Evolutionary conservation across 257 asterid genomes (phyloP).

Genomic region (Fraxinus excelsior): DNA sequence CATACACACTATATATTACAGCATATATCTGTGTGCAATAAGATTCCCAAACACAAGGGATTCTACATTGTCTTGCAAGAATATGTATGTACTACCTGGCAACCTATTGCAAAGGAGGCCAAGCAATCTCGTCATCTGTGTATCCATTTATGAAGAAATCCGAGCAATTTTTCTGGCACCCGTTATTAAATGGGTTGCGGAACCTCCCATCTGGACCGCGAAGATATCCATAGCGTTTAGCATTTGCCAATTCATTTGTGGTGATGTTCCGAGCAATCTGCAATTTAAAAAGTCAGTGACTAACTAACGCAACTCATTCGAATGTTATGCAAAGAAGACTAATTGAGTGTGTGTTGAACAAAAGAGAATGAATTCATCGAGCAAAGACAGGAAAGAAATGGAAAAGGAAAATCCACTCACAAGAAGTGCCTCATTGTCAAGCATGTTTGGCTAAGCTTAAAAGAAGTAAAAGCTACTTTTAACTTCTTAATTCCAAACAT

Average conservation of each 20-base stretch:
- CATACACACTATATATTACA: constrained; percentile 3
- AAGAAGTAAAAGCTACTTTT: neutral
- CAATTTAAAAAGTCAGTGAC: constrained; percentile 14
- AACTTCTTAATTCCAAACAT: neutral
- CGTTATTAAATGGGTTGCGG: constrained; percentile 87
- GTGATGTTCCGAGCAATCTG: constrained; percentile 90
- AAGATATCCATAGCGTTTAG: constrained; percentile 77
- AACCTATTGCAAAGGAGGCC: constrained; percentile 79
- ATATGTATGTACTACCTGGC: constrained; percentile 36
- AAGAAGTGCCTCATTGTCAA: neutral
- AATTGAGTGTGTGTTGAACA: neutral
- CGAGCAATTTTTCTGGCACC: constrained; percentile 84
- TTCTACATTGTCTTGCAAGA: constrained; percentile 7
- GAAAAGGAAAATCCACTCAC: neutral
- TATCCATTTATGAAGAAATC: constrained; percentile 76
- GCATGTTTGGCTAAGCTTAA: neutral
- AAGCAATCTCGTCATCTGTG: constrained; percentile 87
- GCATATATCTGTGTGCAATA: constrained; percentile 19
- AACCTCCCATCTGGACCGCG: constrained; percentile 91
- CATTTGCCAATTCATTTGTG: constrained; percentile 87
- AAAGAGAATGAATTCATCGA: neutral
- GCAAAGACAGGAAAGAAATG: neutral
- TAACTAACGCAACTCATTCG: neutral
- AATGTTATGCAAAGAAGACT: neutral
- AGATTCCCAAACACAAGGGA: constrained; percentile 29